Evolutionary conservation across 225 moss, liverwort and hornwort species (phyloP), one percentile per base, ranked within the genome.

Genomic region (Ulota crispa): DNA sequence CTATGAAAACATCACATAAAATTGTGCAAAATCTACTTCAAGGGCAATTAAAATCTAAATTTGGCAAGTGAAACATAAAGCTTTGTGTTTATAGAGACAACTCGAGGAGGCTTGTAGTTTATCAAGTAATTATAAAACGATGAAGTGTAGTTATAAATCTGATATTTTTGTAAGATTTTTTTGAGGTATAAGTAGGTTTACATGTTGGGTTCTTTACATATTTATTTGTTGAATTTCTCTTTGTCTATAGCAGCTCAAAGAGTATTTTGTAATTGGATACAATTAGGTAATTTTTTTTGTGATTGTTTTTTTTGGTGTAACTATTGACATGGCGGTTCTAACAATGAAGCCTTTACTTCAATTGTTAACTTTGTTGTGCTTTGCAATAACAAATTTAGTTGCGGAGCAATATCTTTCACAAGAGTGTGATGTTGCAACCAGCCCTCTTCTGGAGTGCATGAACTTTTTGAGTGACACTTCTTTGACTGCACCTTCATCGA

Each of bases 131-230:
- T 11, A 11, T 26, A 0, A 9, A 41, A 1, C 7, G 7, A 39
- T 75, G 7, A 41, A 27, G 1, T 60, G 4, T 60, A 27, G 10
- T 19, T 59, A 24, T 41, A 41, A 0, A 19, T 0, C 0, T 8
- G 6, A 11, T 27, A 39, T 41, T 74, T 59, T 41, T 60, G 18
- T 26, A 11, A 26, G 11, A 0, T 1, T 10, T 26, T 74, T 18
- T 0, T 10, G 0, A 42, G 8, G 0, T 20, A 7, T 12, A 0
- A 5, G 10, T 19, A 41, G 10, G 55, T 3, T 0, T 3, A 47
- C 47, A 13, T 47, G 47, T 1, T 59, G 26, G 3, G 18, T 16
- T 5, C 18, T 24, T 24, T 57, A 57, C 16, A 15, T 18, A 39
- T 6, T 56, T 2, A 18, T 18, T 6, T 59, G 3, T 18, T 3